phyloP scores from a whole-genome alignment of 2,329 filamentous ascomycete species.

The Paracamarosporium sp. region DNA sequence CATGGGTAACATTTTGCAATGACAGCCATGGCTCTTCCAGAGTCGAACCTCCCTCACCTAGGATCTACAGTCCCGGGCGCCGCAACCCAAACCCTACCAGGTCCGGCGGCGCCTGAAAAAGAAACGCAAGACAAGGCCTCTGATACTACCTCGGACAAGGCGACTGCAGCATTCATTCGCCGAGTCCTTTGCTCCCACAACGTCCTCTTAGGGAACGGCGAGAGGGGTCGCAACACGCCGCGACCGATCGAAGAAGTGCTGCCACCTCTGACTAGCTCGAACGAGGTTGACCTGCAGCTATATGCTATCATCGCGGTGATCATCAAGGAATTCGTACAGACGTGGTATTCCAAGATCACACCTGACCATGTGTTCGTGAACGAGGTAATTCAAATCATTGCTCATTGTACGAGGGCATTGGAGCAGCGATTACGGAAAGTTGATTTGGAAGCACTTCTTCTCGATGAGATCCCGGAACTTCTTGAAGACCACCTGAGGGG shows the following conservation, averaged over 20 bases:
- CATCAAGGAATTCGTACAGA: slow-evolving; percentile 86
- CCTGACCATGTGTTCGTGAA: slow-evolving; percentile 86
- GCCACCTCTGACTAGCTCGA: slow-evolving; percentile 90
- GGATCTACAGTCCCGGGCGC: too few relatives aligned
- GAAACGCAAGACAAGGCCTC: slow-evolving; percentile 33
- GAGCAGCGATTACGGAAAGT: slow-evolving; percentile 85
- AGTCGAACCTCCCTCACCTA: slow-evolving; percentile 21
- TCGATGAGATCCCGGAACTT: slow-evolving; percentile 87
- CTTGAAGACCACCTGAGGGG: slow-evolving; percentile 81
- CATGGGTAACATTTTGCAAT: slow-evolving; percentile 30
- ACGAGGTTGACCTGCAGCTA: slow-evolving; percentile 90
- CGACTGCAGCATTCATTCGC: slow-evolving; percentile 82
- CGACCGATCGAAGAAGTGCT: slow-evolving; percentile 80
- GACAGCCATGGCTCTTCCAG: slow-evolving; percentile 34
- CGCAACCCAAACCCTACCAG: slow-evolving; percentile 22
- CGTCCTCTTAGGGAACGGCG: slow-evolving; percentile 54
- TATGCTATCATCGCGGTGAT: slow-evolving; percentile 93
- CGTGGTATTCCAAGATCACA: slow-evolving; percentile 93
- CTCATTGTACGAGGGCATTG: slow-evolving; percentile 85
- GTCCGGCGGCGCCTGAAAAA: slow-evolving; percentile 19
- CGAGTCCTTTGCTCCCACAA: slow-evolving; percentile 80
- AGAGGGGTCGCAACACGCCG: slow-evolving; percentile 64
- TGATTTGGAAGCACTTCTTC: slow-evolving; percentile 79
- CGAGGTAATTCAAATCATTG: slow-evolving; percentile 88
- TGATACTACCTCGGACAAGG: slow-evolving; percentile 71